A percentile compares a stretch with the other conserved stretches of the same genome.
These are phyloP conservation scores for Elongisporangium prolatum DNA, from an alignment of 352 stramenopile genomes.

Conservation along the genomic window DNA sequence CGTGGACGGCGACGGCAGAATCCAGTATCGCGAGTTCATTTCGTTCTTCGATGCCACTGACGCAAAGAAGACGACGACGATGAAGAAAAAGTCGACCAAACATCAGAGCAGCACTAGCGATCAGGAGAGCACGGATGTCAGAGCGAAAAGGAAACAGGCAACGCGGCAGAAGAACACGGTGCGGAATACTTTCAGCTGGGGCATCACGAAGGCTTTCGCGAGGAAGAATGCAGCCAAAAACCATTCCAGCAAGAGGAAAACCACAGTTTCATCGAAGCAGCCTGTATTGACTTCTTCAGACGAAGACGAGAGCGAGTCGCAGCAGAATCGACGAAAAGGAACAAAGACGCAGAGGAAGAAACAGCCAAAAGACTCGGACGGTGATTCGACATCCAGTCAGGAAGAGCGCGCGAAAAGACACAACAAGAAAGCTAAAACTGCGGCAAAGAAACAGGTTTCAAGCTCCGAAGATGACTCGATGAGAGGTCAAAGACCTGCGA, in stretches of 20 bases:
- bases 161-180: slow-evolving; percentile 35
- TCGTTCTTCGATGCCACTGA: slow-evolving; percentile 25
- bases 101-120: slow-evolving; percentile 9
- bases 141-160: slow-evolving; percentile 11
- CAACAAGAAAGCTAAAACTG: background rate
- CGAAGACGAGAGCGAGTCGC: slow-evolving; percentile 1
- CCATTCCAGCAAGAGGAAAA: slow-evolving; percentile 6
- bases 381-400: slow-evolving; percentile 13
- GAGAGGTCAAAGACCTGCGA: background rate
- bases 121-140: slow-evolving; percentile 8
- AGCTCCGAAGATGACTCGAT: background rate
- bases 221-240: slow-evolving; percentile 32
- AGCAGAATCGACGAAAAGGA: slow-evolving; percentile 8
- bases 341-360: background rate
- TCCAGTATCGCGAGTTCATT: slow-evolving; percentile 59
- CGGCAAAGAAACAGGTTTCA: background rate
- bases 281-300: slow-evolving; percentile 11
- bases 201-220: slow-evolving; percentile 63
- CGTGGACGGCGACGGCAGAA: slow-evolving; percentile 47
- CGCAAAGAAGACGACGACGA: slow-evolving; percentile 10
- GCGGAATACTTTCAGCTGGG: slow-evolving; percentile 69
- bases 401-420: slow-evolving; percentile 1
- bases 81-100: slow-evolving; percentile 6
- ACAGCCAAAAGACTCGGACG: slow-evolving; percentile 4
- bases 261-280: background rate